A percentile compares a stretch with the other conserved stretches of the same genome.
Conservation (phyloP, 169 alveolate species). For the Besnoitia besnoiti region DNA sequence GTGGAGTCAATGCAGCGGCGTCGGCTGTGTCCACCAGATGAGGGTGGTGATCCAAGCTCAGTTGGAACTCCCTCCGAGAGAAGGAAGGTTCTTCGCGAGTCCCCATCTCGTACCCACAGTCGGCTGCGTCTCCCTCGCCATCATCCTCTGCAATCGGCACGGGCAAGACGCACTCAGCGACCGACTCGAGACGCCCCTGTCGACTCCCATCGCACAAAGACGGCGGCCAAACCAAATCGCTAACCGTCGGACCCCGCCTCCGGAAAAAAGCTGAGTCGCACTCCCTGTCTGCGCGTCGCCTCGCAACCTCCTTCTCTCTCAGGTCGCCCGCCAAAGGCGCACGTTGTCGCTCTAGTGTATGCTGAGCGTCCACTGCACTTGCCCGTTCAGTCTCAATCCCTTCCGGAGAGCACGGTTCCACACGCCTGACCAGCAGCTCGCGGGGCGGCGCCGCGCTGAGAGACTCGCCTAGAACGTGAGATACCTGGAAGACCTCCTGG, state of each 20-base stretch:
- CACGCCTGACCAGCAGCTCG: background rate
- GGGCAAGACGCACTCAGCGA: background rate
- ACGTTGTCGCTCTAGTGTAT: background rate
- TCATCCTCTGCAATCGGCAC: background rate
- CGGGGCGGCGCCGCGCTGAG: no score
- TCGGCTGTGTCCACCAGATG: no score
- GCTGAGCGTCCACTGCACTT: background rate
- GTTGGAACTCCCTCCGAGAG: no score
- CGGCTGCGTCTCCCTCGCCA: background rate
- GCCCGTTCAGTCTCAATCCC: background rate
- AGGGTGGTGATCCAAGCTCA: no score
- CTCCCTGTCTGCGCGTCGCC: background rate
- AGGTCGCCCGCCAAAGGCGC: no score
- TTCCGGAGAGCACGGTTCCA: background rate
- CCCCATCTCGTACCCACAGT: no score
- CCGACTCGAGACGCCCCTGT: background rate
- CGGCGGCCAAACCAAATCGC: conserved; percentile 4
- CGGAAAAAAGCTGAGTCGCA: background rate
- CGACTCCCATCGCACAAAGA: conserved; percentile 1
- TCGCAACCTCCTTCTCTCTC: background rate
- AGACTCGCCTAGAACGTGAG: no score
- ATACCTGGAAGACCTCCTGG: background rate
- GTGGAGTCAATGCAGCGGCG: no score
- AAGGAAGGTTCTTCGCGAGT: no score
- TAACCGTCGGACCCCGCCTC: background rate